A percentile compares a stretch with the other conserved stretches of the same genome.
Evolutionary conservation across 768 basidiomycete species (phyloP).

Genomic region (Suillus spraguei): DNA sequence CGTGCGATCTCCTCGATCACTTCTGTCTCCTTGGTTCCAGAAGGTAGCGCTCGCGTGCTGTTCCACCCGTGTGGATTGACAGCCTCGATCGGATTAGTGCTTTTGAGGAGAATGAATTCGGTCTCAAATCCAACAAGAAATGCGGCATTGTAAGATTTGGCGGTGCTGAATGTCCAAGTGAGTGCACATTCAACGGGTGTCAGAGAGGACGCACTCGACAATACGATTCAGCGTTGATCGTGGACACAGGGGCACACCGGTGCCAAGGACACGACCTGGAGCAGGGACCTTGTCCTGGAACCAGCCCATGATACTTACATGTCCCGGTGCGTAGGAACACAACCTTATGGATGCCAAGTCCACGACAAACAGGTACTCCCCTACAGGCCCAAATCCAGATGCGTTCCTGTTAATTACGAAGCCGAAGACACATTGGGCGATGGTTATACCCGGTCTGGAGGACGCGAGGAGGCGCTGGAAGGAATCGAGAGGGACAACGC

Average conservation of each 20-base stretch:
- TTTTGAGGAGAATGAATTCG: slow-evolving; percentile 68
- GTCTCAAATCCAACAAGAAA: slow-evolving; percentile 72
- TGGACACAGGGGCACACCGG: slow-evolving; percentile 55
- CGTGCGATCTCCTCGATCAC: slow-evolving; percentile 63
- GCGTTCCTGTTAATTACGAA: slow-evolving; percentile 37
- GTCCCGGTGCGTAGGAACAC: slow-evolving; percentile 60
- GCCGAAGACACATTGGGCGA: slow-evolving; percentile 52
- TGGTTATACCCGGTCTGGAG: slow-evolving; percentile 52
- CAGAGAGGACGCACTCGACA: slow-evolving; percentile 43
- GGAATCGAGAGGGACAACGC: slow-evolving; percentile 56
- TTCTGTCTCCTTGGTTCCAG: slow-evolving; percentile 48
- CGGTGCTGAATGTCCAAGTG: slow-evolving; percentile 30
- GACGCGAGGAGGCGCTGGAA: slow-evolving; percentile 49
- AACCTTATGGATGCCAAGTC: slow-evolving; percentile 56
- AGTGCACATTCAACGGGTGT: not conserved
- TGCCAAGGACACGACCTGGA: slow-evolving; percentile 21
- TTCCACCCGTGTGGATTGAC: slow-evolving; percentile 53
- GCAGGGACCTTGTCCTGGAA: slow-evolving; percentile 61
- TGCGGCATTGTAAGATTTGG: slow-evolving; percentile 37
- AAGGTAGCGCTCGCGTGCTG: slow-evolving; percentile 34
- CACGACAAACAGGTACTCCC: slow-evolving; percentile 62
- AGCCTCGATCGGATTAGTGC: slow-evolving; percentile 45
- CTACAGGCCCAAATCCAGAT: slow-evolving; percentile 52
- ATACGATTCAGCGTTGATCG: slow-evolving; percentile 55
- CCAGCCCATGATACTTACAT: slow-evolving; percentile 67